Percentiles rank a stretch among this genome's conserved stretches.
Evolutionary conservation across 768 basidiomycete genomes (phyloP).

Genomic region (Agrocybe pediades): DNA sequence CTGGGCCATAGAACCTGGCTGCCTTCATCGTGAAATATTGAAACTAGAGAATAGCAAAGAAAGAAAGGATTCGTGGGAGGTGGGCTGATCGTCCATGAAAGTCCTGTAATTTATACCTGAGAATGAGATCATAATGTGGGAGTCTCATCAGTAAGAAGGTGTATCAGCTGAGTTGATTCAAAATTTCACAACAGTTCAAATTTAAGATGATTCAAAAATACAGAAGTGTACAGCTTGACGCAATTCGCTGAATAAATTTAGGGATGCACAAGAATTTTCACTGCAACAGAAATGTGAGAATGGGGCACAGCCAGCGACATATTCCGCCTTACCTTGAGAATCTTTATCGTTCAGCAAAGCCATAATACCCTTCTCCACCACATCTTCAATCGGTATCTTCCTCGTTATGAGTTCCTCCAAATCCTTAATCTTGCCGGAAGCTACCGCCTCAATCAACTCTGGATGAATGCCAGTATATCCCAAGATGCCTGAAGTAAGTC

Average conservation of each 20-base stretch:
- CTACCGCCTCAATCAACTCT: constrained; percentile 40
- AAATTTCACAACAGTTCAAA: no score
- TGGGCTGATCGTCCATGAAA: not conserved
- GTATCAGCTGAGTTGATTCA: not conserved
- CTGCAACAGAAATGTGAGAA: no score
- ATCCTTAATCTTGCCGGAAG: constrained; percentile 36
- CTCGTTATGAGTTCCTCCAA: constrained; percentile 44
- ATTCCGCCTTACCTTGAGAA: constrained; percentile 36
- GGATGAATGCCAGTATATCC: constrained; percentile 42
- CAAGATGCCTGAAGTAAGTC: constrained; percentile 28
- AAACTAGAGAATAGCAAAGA: not conserved
- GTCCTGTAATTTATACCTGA: not conserved
- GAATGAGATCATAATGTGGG: not conserved
- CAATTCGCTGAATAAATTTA: no score
- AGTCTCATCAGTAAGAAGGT: not conserved
- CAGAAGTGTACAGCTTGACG: no score
- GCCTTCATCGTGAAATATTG: constrained; percentile 38
- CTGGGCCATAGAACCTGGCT: constrained; percentile 44
- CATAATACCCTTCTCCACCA: constrained; percentile 44
- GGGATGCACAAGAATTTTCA: no score
- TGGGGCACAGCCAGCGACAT: no score
- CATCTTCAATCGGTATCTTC: constrained; percentile 40
- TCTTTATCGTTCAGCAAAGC: constrained; percentile 41
- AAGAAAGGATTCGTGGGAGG: not conserved
- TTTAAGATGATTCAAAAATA: no score